Evolutionary conservation across 2,329 filamentous ascomycete species (phyloP), one percentile per base, ranked within the genome.

Genomic region (Epicoccum sorghinum): DNA sequence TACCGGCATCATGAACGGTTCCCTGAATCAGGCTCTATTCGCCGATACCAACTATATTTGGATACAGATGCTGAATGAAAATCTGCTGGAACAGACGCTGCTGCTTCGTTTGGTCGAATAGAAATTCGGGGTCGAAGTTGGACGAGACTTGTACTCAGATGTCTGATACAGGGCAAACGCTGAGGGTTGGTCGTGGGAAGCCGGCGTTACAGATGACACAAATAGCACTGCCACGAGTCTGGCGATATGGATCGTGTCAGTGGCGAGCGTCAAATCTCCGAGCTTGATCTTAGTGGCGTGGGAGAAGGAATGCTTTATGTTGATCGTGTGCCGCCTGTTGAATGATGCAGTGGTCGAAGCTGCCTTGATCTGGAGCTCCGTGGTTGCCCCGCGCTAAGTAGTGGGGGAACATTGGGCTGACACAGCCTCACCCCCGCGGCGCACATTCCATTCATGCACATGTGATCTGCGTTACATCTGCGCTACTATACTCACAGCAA

Each of bases 1-100:
- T 70, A 72, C 69, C 58, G 69, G 68, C 69, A 72, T 72, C 14
- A 56, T 57, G 57, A 55, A 24, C 48, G 35, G 35, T 38, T 49
- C 24, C 52, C 52, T 32, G 29, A 29, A 32, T 43, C 42, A 40
- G 45, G 49, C 38, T 38, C 48, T 51, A 48, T 23, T 37, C 39
- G 27, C 42, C 43, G 43, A 52, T 24, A 36, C 27, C 42, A 42
- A 53, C 57, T 65, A 57, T 52, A 51, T 47, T 56, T 62, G 58
- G 54, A 27, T 45, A 41, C 29, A 24, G 24, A 56, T 47, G 49
- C 44, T 52, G n/a, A 47, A 40, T 18, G 43, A 22, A 29, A 44
- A 10, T 14, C 40, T 44, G 30, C 24, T 45, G 25, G 41, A 47
- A 50, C 49, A 25, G 29, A 42, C 38, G 39, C 44, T 39, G 14